phyloP scores from a whole-genome alignment of 108 stramenopile species.

The Fistulifera solaris region DNA sequence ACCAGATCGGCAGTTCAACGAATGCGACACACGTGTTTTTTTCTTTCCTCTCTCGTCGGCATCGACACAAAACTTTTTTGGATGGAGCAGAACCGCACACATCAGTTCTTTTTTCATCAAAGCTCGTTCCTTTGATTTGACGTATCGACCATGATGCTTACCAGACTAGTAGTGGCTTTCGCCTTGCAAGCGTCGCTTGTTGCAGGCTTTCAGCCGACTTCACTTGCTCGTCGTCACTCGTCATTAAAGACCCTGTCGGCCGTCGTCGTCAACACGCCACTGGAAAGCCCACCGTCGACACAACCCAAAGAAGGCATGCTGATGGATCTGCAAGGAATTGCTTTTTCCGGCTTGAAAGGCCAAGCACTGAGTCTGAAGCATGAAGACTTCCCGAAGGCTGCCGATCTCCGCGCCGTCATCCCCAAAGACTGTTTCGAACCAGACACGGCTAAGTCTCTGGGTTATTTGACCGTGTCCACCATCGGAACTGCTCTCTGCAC shows the following conservation, averaged over 20 bases:
- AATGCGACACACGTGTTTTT: no score
- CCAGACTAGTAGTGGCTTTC: neutral
- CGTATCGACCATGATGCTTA: neutral
- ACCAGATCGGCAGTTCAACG: no score
- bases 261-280: neutral
- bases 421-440: conserved; percentile 90
- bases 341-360: conserved; percentile 55
- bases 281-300: neutral
- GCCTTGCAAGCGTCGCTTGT: conserved; percentile 1
- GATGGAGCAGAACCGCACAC: neutral
- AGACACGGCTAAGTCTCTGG: conserved; percentile 57
- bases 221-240: neutral
- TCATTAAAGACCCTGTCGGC: neutral
- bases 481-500: conserved; percentile 69
- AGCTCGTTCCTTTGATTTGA: neutral
- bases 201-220: neutral
- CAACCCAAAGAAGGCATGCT: neutral
- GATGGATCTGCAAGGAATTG: conserved; percentile 11
- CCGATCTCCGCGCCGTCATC: conserved; percentile 54
- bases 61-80: conserved; percentile 1
- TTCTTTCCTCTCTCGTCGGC: neutral
- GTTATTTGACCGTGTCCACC: conserved; percentile 67
- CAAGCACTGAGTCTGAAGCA: conserved; percentile 41
- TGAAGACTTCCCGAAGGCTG: conserved; percentile 54
- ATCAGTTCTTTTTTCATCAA: neutral